Evolutionary conservation across 805 yeast species (phyloP), one percentile per base, ranked within the genome.

Genomic region (Wickerhamomyces bovis): DNA sequence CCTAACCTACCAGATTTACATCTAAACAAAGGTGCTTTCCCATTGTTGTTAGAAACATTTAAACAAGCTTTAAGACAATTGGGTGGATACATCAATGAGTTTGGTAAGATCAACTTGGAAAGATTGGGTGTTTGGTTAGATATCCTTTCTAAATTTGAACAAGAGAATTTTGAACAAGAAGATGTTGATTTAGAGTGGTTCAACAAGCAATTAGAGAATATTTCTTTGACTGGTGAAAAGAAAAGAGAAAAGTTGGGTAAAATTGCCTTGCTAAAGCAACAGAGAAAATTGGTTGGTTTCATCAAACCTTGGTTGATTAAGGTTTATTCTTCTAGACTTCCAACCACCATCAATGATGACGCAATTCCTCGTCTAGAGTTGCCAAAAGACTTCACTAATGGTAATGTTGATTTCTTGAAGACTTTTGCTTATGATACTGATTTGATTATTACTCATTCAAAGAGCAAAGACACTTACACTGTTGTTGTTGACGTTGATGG

Each of bases 1-100:
- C 99, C 99, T 22, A 88, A 94, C 63, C 76, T 95, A 56, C 99
- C 99, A 0, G 96, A 90, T 65, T 73, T 94, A 56, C 90, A 88
- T 63, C 76, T 94, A 54, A 90, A 89, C 62, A 94, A 90, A 57
- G 98, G 97, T 56, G 99, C 98, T 0, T 86, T 94, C 70, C 96
- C 98, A n/a, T 76, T 89, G 26, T 73, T 94, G 58, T 73, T 94
- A 55, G 88, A 83, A 52, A 84, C 97, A 15, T 94, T 94, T 70
- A 94, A 90, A 64, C 81, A 80, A 58, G 80, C 90, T 23, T 71
- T 94, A 61, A 74, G 76, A 54, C 76, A 76, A 51, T 68, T 80
- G 47, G 95, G 86, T 62, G 96, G 95, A 6, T 94, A 94, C 58
- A 72, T 94, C 50, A 88, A 88, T 57, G 86, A 86, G 52, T 73